These are phyloP conservation scores for Sporobolomyces roseus DNA, from an alignment of 768 basidiomycete species.

Conservation along the genomic window DNA sequence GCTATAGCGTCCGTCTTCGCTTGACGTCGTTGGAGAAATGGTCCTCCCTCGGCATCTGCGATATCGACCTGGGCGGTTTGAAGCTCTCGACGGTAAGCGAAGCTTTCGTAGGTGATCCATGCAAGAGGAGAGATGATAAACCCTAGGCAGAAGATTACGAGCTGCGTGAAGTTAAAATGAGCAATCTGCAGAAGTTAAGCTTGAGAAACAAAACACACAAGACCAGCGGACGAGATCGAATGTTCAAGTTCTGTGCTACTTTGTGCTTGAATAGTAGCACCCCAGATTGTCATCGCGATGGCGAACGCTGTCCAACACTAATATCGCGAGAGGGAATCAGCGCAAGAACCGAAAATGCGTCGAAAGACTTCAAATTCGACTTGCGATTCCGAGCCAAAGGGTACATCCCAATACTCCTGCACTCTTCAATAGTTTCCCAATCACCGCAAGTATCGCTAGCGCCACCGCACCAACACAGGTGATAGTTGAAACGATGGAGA, in stretches of 20 bases:
- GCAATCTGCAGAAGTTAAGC: too few species aligned
- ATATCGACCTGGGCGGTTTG: background rate
- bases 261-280: background rate
- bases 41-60: background rate
- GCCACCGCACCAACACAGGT: background rate
- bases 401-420: background rate
- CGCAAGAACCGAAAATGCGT: background rate
- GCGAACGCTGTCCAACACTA: background rate
- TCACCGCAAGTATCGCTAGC: background rate
- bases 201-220: background rate
- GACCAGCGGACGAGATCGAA: background rate
- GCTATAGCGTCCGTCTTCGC: background rate
- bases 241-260: background rate
- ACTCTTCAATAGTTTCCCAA: background rate
- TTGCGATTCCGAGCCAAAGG: background rate
- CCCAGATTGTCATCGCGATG: background rate
- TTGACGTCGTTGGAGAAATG: background rate
- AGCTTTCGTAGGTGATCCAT: conserved; percentile 13
- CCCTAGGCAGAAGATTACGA: background rate
- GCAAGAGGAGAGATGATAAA: background rate
- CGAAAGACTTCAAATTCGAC: background rate
- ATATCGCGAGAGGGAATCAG: background rate
- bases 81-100: conserved; percentile 4
- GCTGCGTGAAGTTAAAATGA: background rate
- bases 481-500: background rate